Percentiles rank a stretch among this genome's conserved stretches.
These are phyloP conservation scores for Kwoniella mangroviensis DNA, from an alignment of 768 basidiomycete species.

Conservation along the genomic window DNA sequence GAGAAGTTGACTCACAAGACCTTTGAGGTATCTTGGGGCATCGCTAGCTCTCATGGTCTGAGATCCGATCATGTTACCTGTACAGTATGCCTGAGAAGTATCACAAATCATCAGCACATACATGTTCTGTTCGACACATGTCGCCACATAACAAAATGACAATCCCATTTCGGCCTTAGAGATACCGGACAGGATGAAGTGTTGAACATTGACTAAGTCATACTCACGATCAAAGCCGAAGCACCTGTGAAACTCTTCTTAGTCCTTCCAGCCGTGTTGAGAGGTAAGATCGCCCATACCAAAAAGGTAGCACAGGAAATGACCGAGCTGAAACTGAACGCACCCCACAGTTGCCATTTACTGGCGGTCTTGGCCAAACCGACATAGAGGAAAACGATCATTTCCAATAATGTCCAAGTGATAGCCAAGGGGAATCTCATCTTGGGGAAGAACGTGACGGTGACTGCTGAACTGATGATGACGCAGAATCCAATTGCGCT, in stretches of 20 bases:
- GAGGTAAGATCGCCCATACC: conserved; percentile 36
- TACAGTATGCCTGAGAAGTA: conserved; percentile 16
- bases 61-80: conserved; percentile 39
- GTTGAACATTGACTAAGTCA: too few species aligned
- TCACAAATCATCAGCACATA: too few species aligned
- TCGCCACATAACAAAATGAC: too few species aligned
- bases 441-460: conserved; percentile 18
- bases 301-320: conserved; percentile 28
- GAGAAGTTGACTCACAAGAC: conserved; percentile 59
- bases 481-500: conserved; percentile 28
- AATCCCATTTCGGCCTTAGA: too few species aligned
- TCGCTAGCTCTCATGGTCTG: conserved; percentile 58
- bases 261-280: conserved; percentile 38
- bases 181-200: too few species aligned
- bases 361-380: conserved; percentile 23
- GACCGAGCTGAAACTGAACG: conserved; percentile 19
- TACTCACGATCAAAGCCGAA: conserved; percentile 29
- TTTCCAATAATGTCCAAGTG: conserved; percentile 13
- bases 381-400: conserved; percentile 33
- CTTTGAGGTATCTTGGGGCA: conserved; percentile 76
- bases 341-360: conserved; percentile 31
- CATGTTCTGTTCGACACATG: neutral
- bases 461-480: conserved; percentile 23
- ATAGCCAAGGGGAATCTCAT: conserved; percentile 26
- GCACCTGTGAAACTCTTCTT: conserved; percentile 37